A percentile compares a stretch with the other conserved stretches of the same genome.
Conservation (phyloP, 2,329 filamentous ascomycete species). For the Zymoseptoria ardabiliae region DNA sequence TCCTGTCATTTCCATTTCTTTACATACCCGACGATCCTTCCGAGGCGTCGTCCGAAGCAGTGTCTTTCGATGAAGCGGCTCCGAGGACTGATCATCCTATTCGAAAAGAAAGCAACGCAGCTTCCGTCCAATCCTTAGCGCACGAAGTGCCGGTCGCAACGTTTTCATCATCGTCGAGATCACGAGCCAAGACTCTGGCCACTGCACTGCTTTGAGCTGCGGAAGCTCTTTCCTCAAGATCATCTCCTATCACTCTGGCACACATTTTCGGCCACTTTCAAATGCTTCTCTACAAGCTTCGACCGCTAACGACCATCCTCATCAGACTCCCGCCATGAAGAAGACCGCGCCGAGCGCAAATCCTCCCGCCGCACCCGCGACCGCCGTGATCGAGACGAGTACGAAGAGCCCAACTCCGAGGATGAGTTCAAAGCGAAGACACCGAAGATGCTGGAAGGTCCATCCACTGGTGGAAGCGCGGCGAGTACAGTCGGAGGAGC, state of each 20-base stretch:
- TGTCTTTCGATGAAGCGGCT: background rate
- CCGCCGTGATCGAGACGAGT: constrained; percentile 28
- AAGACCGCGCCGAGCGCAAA: constrained; percentile 24
- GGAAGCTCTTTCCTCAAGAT: background rate
- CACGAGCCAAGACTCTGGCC: background rate
- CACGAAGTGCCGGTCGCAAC: background rate
- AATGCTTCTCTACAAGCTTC: background rate
- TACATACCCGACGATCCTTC: constrained; percentile 4
- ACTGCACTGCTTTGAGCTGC: constrained; percentile 1
- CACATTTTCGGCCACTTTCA: too few relatives aligned
- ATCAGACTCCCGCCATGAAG: constrained; percentile 26
- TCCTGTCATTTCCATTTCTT: background rate
- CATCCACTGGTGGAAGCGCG: constrained; percentile 10
- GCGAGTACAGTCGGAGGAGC: constrained; percentile 4
- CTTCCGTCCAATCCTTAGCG: background rate
- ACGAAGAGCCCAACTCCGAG: constrained; percentile 28
- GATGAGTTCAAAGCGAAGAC: constrained; percentile 26
- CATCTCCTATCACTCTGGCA: too few relatives aligned
- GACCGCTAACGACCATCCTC: constrained; percentile 6
- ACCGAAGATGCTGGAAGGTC: constrained; percentile 30
- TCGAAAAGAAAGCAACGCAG: background rate
- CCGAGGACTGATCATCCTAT: background rate
- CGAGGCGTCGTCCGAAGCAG: background rate
- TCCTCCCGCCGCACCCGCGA: constrained; percentile 22
- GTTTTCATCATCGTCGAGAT: background rate